Percentiles rank a stretch among this genome's conserved stretches.
Evolutionary conservation across 805 yeast species (phyloP).

Genomic region (Candida nonsorbophila): DNA sequence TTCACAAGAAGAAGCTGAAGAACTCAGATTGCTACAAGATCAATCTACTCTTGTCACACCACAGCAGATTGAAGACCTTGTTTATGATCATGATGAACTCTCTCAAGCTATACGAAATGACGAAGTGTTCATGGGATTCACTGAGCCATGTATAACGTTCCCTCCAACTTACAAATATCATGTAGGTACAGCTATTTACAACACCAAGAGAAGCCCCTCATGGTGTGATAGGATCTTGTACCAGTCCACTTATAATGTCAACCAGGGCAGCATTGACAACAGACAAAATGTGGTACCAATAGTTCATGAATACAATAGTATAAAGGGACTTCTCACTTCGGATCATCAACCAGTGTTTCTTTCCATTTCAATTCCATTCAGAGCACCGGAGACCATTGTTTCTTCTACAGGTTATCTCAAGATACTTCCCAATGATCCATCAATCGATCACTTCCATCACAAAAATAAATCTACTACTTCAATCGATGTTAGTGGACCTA

Average conservation of each 20-base stretch:
- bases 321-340: conserved; percentile 46
- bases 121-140: conserved; percentile 54
- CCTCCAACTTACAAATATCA: conserved; percentile 77
- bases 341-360: conserved; percentile 82
- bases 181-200: conserved; percentile 47
- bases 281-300: conserved; percentile 10
- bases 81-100: conserved; percentile 47
- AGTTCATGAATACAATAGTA: conserved; percentile 43
- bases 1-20: conserved; percentile 5
- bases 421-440: conserved; percentile 16
- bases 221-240: conserved; percentile 88
- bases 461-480: conserved; percentile 3
- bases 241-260: conserved; percentile 34
- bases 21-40: conserved; percentile 20
- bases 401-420: conserved; percentile 25
- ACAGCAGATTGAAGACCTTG: conserved; percentile 13
- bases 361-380: conserved; percentile 41
- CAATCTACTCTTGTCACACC: conserved; percentile 10
- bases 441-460: conserved; percentile 9
- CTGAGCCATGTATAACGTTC: conserved; percentile 61
- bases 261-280: conserved; percentile 1
- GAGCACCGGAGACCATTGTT: conserved; percentile 29
- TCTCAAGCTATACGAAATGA: conserved; percentile 33
- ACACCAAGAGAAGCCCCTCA: conserved; percentile 62
- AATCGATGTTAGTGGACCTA: conserved; percentile 32